These are phyloP conservation scores for Solanum aculeatissimum DNA, from an alignment of 305 asterid genomes.

Conservation along the genomic window DNA sequence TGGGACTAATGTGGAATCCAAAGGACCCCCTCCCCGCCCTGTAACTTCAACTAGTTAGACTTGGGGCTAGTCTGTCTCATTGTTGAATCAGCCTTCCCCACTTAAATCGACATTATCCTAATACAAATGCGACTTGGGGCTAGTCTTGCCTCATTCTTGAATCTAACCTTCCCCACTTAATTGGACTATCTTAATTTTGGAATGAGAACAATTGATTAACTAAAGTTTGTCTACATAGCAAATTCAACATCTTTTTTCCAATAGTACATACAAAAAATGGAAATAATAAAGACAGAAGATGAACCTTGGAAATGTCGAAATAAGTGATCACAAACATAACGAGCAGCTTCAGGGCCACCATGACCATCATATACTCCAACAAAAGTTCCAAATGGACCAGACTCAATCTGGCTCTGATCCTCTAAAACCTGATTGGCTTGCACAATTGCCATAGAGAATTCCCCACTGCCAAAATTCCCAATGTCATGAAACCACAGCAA, in stretches of 20 bases:
- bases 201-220: not conserved
- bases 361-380: slow-evolving; percentile 26
- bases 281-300: not conserved
- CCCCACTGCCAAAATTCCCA: slow-evolving; percentile 18
- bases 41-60: not conserved
- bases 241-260: not conserved
- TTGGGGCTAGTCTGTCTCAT: not conserved
- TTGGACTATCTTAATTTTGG: not conserved
- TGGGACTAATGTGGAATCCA: slow-evolving; percentile 2
- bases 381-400: slow-evolving; percentile 21
- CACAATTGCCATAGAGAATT: slow-evolving; percentile 21
- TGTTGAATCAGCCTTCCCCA: not conserved
- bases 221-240: not conserved
- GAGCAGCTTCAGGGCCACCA: slow-evolving; percentile 22
- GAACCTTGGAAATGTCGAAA: slow-evolving; percentile 21
- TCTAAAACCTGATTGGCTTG: slow-evolving; percentile 21
- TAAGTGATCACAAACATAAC: slow-evolving; percentile 20
- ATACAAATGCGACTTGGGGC: not conserved
- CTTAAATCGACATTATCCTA: not conserved
- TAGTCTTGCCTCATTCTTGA: not conserved
- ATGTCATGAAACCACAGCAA: slow-evolving; percentile 16
- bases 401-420: slow-evolving; percentile 22
- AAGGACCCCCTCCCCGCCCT: not conserved
- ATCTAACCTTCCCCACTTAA: not conserved
- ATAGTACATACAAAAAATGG: not conserved